These are phyloP conservation scores for Auricularia cornea DNA, from an alignment of 768 basidiomycete genomes.

Conservation along the genomic window DNA sequence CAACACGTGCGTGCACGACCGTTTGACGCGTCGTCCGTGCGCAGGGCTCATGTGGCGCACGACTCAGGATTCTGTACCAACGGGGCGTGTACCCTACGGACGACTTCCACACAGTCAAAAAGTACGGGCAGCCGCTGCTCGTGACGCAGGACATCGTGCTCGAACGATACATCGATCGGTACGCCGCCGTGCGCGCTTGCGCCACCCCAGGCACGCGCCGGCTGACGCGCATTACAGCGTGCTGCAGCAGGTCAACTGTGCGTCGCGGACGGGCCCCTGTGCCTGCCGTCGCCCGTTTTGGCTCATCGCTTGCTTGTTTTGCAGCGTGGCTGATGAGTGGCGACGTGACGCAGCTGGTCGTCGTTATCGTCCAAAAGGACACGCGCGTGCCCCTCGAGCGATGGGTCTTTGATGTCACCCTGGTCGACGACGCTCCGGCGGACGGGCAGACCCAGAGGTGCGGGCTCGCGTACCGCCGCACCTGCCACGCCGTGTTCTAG, in stretches of 20 bases:
- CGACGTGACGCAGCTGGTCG: conserved; percentile 86
- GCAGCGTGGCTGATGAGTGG: conserved; percentile 91
- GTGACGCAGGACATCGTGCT: conserved; percentile 90
- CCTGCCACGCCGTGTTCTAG: no score
- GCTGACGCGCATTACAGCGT: conserved; percentile 45
- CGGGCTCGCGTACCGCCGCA: not conserved
- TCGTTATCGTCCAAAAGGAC: conserved; percentile 94
- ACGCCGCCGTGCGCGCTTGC: conserved; percentile 6
- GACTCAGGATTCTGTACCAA: conserved; percentile 88
- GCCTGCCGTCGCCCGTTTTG: no score
- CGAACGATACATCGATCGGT: conserved; percentile 89
- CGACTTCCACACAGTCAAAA: conserved; percentile 99
- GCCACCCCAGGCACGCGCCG: conserved; percentile 1
- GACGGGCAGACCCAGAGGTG: conserved; percentile 17
- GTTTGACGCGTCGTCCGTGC: not conserved
- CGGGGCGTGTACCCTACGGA: conserved; percentile 95
- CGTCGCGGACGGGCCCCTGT: conserved; percentile 19
- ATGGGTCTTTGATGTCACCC: conserved; percentile 96
- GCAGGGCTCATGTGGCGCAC: not conserved
- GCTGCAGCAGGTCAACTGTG: conserved; percentile 85
- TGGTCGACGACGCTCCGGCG: conserved; percentile 51
- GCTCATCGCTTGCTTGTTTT: not conserved
- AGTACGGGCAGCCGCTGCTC: conserved; percentile 93
- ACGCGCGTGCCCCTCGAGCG: conserved; percentile 85
- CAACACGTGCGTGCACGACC: conserved; percentile 78